Percentiles rank a stretch among this genome's conserved stretches.
Conservation (phyloP, 2,329 filamentous ascomycete genomes). For the Hypoxylon sp. region DNA sequence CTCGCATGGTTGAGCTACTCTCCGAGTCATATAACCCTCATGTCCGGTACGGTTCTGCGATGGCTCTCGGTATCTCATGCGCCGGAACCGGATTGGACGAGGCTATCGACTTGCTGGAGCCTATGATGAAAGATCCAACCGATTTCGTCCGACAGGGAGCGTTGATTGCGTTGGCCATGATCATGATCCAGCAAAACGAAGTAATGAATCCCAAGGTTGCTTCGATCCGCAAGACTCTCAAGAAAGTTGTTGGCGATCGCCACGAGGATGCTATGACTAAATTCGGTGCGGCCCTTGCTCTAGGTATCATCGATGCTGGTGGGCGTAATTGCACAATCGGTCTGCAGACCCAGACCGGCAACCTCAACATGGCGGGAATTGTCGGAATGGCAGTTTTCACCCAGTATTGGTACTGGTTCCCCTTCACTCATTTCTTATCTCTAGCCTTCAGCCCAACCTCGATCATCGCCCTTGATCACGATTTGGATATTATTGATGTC, state of each 20-base stretch:
- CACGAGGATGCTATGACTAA: slow-evolving; percentile 99
- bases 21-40: slow-evolving; percentile 99
- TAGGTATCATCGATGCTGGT: slow-evolving; percentile 98
- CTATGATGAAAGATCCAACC: slow-evolving; percentile 99
- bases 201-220: slow-evolving; percentile 97
- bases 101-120: slow-evolving; percentile 95
- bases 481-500: slow-evolving; percentile 93
- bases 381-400: slow-evolving; percentile 98
- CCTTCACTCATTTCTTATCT: slow-evolving; percentile 96
- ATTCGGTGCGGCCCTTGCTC: slow-evolving; percentile 92
- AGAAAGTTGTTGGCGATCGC: slow-evolving; percentile 93
- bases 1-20: slow-evolving; percentile 97
- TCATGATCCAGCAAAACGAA: slow-evolving; percentile 99
- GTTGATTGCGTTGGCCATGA: slow-evolving; percentile 95
- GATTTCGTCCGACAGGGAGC: slow-evolving; percentile 98
- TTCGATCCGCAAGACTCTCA: slow-evolving; percentile 90
- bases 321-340: slow-evolving; percentile 99
- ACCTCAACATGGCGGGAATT: slow-evolving; percentile 98
- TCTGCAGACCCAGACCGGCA: slow-evolving; percentile 96
- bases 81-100: slow-evolving; percentile 96
- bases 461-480: slow-evolving; percentile 93
- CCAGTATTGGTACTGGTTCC: slow-evolving; percentile 99
- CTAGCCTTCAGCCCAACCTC: slow-evolving; percentile 97
- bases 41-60: slow-evolving; percentile 96
- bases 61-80: slow-evolving; percentile 98